Conservation (phyloP, 1,284 basidiomycete genomes). For the Cerrena zonata region DNA sequence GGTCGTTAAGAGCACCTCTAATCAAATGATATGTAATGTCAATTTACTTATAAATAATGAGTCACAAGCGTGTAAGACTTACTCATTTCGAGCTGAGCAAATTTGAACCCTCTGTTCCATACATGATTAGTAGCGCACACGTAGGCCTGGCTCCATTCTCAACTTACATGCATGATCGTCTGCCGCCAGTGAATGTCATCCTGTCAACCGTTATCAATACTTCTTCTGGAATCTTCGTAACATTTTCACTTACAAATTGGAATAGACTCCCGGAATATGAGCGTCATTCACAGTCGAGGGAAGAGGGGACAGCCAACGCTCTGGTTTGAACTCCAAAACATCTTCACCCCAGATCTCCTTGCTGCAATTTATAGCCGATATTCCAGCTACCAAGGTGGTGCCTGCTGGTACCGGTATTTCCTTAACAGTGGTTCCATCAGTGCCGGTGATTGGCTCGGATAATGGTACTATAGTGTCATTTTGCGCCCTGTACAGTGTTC, state of each 20-base stretch:
- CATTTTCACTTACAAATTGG: no score
- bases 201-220: background rate
- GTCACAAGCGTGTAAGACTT: no score
- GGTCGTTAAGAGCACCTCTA: no score
- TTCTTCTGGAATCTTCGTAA: background rate
- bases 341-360: slow-evolving; percentile 40
- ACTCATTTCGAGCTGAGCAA: no score
- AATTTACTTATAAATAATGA: no score
- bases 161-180: slow-evolving; percentile 12
- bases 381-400: slow-evolving; percentile 34
- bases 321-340: slow-evolving; percentile 18
- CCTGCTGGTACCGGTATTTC: slow-evolving; percentile 42
- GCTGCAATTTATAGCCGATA: slow-evolving; percentile 40
- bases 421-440: slow-evolving; percentile 32
- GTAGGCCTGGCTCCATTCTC: no score
- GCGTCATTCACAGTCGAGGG: slow-evolving; percentile 14
- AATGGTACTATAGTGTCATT: slow-evolving; percentile 53
- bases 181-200: slow-evolving; percentile 14
- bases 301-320: slow-evolving; percentile 17
- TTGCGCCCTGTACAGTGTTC: slow-evolving; percentile 8
- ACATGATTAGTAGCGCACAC: no score
- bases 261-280: slow-evolving; percentile 16
- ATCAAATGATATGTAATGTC: no score
- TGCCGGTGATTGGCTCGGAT: slow-evolving; percentile 34
- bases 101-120: no score